A percentile compares a stretch with the other conserved stretches of the same genome.
Conservation (phyloP, 78 protist species). For the Diacronema lutheri region DNA sequence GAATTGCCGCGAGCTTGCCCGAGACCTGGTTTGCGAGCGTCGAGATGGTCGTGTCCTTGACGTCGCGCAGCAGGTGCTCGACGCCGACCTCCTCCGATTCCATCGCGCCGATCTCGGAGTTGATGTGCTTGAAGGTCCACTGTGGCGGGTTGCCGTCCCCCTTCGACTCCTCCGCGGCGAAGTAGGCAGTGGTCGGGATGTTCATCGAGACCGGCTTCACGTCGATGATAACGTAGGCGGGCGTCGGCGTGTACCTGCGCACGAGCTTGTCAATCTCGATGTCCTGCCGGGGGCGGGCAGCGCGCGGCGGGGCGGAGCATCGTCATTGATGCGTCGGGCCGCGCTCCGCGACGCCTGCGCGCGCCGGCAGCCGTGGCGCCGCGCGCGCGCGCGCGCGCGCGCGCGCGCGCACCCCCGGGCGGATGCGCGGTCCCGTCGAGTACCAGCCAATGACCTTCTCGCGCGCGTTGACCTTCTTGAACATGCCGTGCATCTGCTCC, state of each 20-base stretch:
- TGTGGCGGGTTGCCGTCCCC: constrained; percentile 50
- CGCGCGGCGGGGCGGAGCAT: too few species aligned
- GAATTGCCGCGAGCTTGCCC: constrained; percentile 65
- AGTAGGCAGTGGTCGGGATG: constrained; percentile 73
- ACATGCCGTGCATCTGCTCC: constrained; percentile 90
- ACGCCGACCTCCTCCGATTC: constrained; percentile 98
- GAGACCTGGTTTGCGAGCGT: constrained; percentile 62
- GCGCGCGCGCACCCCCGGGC: constrained; percentile 36
- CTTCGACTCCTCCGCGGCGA: constrained; percentile 65
- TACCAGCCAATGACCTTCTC: constrained; percentile 96
- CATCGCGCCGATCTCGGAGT: constrained; percentile 81
- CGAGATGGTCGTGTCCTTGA: constrained; percentile 83
- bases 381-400: too few species aligned
- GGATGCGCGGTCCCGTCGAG: constrained; percentile 93
- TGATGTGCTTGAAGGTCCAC: constrained; percentile 83
- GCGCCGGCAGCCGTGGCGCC: too few species aligned
- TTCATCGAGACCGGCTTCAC: constrained; percentile 60
- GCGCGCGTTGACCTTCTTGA: constrained; percentile 86
- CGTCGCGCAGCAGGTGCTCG: constrained; percentile 90
- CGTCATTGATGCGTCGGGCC: too few species aligned
- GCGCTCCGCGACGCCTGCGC: too few species aligned
- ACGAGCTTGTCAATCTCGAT: constrained; percentile 81
- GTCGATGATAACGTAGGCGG: constrained; percentile 83
- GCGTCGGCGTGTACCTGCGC: constrained; percentile 73
- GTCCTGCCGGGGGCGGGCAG: constrained; percentile 48